These are phyloP conservation scores for Fusarium fujikuroi DNA, from an alignment of 2,329 filamentous ascomycete genomes.

Conservation along the genomic window DNA sequence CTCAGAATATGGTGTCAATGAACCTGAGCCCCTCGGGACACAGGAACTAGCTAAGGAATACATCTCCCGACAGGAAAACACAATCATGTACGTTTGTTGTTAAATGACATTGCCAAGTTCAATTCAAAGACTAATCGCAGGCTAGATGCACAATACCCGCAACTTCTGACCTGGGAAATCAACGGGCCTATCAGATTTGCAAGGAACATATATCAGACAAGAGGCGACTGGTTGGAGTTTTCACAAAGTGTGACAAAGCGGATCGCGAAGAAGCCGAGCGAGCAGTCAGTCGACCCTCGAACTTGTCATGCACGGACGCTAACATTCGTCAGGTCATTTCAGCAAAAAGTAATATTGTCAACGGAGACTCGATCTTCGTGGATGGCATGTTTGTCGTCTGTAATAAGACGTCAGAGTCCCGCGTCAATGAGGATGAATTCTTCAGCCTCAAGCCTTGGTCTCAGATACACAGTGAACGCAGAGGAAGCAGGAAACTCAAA, in stretches of 20 bases:
- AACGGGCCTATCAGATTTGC: neutral
- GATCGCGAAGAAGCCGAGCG: neutral
- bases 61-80: neutral
- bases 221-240: neutral
- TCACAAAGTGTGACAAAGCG: neutral
- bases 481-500: neutral
- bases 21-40: neutral
- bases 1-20: neutral
- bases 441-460: neutral
- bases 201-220: neutral
- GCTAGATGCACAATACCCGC: neutral
- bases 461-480: neutral
- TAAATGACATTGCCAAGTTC: neutral
- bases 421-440: neutral
- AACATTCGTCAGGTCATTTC: neutral
- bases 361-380: neutral
- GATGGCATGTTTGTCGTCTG: slow-evolving; percentile 1
- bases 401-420: neutral
- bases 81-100: neutral
- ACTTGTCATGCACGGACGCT: neutral
- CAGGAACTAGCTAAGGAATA: neutral
- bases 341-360: neutral
- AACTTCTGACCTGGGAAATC: neutral
- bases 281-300: neutral
- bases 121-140: neutral